phyloP scores from a whole-genome alignment of 208 protist genomes.

The Tritrichomonas foetus region DNA sequence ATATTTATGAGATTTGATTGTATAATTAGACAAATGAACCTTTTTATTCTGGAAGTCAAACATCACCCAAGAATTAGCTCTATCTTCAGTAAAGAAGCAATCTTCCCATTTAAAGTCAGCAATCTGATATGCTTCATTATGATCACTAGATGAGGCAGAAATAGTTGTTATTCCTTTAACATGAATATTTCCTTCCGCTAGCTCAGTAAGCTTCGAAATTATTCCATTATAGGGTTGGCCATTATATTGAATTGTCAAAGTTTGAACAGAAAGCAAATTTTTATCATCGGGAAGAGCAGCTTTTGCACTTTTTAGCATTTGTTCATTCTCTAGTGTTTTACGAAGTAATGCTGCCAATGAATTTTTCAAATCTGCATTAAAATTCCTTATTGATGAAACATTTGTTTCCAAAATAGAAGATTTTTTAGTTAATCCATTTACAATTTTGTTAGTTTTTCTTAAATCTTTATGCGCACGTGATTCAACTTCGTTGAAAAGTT shows the following conservation, averaged over 20 bases:
- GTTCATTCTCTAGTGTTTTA: too few relatives aligned
- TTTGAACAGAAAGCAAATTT: too few relatives aligned
- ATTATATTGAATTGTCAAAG: too few relatives aligned
- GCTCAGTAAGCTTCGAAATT: neutral
- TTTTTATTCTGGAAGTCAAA: neutral
- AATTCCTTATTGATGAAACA: too few relatives aligned
- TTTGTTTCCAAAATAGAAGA: neutral
- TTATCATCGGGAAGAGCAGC: too few relatives aligned
- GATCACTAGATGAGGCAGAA: neutral
- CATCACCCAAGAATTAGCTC: neutral
- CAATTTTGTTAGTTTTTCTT: neutral
- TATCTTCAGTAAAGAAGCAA: neutral
- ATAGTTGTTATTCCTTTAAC: neutral
- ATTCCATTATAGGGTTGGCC: neutral
- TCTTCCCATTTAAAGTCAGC: neutral
- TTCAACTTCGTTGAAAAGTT: neutral
- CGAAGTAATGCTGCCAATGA: too few relatives aligned
- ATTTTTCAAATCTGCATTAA: too few relatives aligned
- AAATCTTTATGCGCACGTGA: neutral
- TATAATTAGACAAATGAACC: neutral
- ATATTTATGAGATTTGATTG: conserved; percentile 8
- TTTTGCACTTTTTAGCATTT: too few relatives aligned
- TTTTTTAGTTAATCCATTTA: neutral
- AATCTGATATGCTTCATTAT: neutral
- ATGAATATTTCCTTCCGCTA: neutral